Percentiles rank a stretch among this genome's conserved stretches.
phyloP scores from a whole-genome alignment of 2,329 filamentous ascomycete species.

The Gremmenia infestans region DNA sequence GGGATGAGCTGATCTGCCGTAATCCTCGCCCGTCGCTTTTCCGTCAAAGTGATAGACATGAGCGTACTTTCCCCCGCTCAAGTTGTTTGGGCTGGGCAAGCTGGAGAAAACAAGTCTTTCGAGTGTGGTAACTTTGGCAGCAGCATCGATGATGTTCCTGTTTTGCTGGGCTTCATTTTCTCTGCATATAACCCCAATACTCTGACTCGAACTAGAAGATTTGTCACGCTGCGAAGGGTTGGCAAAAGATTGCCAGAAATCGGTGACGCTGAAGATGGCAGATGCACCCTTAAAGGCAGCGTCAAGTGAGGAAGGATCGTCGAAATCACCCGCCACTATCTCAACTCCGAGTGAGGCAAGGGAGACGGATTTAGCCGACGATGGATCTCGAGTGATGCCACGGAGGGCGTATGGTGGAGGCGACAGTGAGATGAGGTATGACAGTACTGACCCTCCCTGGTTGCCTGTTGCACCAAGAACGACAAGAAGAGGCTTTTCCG shows the following conservation, averaged over 20 bases:
- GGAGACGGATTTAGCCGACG: conserved; percentile 33
- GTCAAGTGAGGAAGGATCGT: conserved; percentile 34
- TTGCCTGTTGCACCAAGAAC: conserved; percentile 43
- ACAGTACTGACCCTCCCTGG: conserved; percentile 44
- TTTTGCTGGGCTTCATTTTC: conserved; percentile 33
- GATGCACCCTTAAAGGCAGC: conserved; percentile 41
- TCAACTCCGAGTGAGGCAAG: conserved; percentile 38
- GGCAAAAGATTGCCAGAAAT: conserved; percentile 38
- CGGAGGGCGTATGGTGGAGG: conserved; percentile 32
- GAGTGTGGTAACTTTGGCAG: conserved; percentile 28
- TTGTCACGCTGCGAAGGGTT: not conserved
- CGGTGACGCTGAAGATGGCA: conserved; percentile 49
- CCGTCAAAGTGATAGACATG: conserved; percentile 38
- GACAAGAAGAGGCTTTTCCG: conserved; percentile 32
- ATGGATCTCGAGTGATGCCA: conserved; percentile 40
- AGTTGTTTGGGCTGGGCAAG: conserved; percentile 33
- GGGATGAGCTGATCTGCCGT: conserved; percentile 24
- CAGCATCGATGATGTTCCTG: conserved; percentile 34
- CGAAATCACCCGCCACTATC: conserved; percentile 38
- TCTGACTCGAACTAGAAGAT: not conserved
- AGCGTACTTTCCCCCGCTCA: conserved; percentile 37
- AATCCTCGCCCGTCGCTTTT: conserved; percentile 34
- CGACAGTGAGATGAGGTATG: conserved; percentile 33
- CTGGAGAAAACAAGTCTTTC: conserved; percentile 37
- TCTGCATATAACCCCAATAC: not conserved